A percentile compares a stretch with the other conserved stretches of the same genome.
Conservation (phyloP, 2,329 filamentous ascomycete species). For the Lachnellula subtilissima region DNA sequence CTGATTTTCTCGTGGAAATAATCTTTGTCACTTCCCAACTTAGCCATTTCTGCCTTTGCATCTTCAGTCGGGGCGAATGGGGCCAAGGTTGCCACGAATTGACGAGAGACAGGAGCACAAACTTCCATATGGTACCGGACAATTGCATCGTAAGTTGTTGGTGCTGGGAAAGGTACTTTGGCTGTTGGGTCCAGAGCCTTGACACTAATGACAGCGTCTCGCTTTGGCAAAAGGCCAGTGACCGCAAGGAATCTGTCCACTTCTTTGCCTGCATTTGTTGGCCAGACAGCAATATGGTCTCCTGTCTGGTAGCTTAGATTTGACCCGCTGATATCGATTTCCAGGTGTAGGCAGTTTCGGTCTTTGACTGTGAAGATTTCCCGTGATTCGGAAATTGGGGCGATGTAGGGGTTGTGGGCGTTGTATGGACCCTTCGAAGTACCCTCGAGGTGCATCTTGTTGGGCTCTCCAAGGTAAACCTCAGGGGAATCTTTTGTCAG, state of each 20-base stretch:
- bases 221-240: conserved; percentile 70
- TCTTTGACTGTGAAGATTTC: conserved; percentile 88
- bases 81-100: conserved; percentile 82
- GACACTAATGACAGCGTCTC: conserved; percentile 76
- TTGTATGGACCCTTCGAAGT: conserved; percentile 84
- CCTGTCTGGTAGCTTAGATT: conserved; percentile 93
- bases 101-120: conserved; percentile 89
- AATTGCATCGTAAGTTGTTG: conserved; percentile 92
- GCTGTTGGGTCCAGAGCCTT: conserved; percentile 92
- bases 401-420: conserved; percentile 94
- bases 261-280: conserved; percentile 87
- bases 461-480: conserved; percentile 94
- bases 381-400: conserved; percentile 83
- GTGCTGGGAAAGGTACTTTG: conserved; percentile 95
- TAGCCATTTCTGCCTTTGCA: conserved; percentile 81
- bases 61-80: conserved; percentile 84
- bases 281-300: conserved; percentile 97
- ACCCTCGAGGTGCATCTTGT: conserved; percentile 90
- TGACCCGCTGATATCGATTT: conserved; percentile 84
- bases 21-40: conserved; percentile 87
- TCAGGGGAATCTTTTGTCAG: conserved; percentile 69
- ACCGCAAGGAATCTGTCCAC: conserved; percentile 84
- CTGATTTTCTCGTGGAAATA: conserved; percentile 87
- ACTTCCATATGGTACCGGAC: conserved; percentile 96
- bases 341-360: conserved; percentile 93